Conservation (phyloP, 2,329 filamentous ascomycete species). For the Ophiocordyceps camponoti-rufipedis region DNA sequence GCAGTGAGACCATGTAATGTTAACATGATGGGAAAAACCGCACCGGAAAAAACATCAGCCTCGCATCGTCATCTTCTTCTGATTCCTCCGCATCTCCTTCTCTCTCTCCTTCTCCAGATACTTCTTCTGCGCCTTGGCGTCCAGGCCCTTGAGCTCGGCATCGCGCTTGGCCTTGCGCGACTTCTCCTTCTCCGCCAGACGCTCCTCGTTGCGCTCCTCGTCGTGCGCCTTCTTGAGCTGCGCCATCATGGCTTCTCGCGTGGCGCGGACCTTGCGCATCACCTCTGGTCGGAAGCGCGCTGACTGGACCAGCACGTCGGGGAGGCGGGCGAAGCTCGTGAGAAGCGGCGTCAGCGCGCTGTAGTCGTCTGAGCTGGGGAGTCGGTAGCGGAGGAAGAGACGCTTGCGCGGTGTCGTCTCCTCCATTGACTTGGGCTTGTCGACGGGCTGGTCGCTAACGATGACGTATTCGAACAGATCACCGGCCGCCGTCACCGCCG, state of each 20-base stretch:
- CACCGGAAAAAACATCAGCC: slow-evolving; percentile 15
- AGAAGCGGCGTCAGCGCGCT: slow-evolving; percentile 55
- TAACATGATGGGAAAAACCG: neutral
- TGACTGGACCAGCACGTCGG: slow-evolving; percentile 57
- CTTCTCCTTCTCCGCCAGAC: slow-evolving; percentile 51
- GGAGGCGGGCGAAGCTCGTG: slow-evolving; percentile 64
- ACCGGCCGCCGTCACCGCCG: slow-evolving; percentile 61
- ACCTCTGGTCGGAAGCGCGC: slow-evolving; percentile 88
- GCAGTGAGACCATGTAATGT: neutral
- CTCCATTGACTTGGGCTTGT: slow-evolving; percentile 71
- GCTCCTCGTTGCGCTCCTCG: slow-evolving; percentile 64
- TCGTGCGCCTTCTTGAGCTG: slow-evolving; percentile 68
- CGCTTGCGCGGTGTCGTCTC: slow-evolving; percentile 78
- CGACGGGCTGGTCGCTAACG: slow-evolving; percentile 72
- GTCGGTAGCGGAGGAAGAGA: slow-evolving; percentile 58
- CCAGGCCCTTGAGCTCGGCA: slow-evolving; percentile 55
- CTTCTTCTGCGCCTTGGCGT: slow-evolving; percentile 72
- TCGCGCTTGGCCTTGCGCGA: slow-evolving; percentile 83
- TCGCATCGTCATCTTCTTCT: slow-evolving; percentile 36
- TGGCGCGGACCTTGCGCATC: slow-evolving; percentile 60
- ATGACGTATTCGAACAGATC: slow-evolving; percentile 71
- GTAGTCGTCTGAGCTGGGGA: slow-evolving; percentile 46
- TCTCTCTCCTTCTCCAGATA: slow-evolving; percentile 67
- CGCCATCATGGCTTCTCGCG: slow-evolving; percentile 63
- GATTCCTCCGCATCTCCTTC: slow-evolving; percentile 42